phyloP scores from a whole-genome alignment of 768 basidiomycete species.

The Tubosaeta sp. region DNA sequence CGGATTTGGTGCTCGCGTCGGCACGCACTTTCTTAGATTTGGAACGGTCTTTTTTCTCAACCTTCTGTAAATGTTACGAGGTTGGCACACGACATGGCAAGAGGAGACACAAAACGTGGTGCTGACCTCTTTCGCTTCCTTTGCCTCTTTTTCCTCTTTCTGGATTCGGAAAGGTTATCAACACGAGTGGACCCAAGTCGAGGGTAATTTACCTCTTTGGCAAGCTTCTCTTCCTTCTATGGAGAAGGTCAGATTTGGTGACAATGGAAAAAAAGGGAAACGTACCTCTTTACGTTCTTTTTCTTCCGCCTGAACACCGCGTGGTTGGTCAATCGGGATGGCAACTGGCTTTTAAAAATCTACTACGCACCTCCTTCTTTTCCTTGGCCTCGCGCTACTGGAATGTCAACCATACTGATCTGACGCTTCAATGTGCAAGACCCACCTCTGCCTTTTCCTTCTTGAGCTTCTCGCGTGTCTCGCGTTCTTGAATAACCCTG shows the following conservation, averaged over 20 bases:
- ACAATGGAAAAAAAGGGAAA: conserved; percentile 1
- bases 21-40: conserved; percentile 50
- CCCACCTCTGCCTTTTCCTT: conserved; percentile 65
- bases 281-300: conserved; percentile 57
- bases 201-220: conserved; percentile 46
- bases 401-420: conserved; percentile 3
- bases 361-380: conserved; percentile 55
- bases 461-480: conserved; percentile 80
- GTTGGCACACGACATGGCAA: neutral
- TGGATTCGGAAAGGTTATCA: conserved; percentile 23
- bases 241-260: conserved; percentile 6
- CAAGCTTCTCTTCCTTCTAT: conserved; percentile 49
- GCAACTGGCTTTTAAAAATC: conserved; percentile 1
- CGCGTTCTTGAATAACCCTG: conserved; percentile 70
- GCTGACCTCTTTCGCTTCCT: conserved; percentile 44
- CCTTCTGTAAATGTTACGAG: conserved; percentile 35
- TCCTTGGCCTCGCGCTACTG: conserved; percentile 76
- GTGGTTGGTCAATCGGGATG: conserved; percentile 1
- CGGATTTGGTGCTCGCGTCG: conserved; percentile 30
- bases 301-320: conserved; percentile 48
- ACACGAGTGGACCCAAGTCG: conserved; percentile 6
- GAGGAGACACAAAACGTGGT: neutral
- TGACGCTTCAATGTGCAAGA: neutral
- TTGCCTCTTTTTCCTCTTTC: conserved; percentile 43
- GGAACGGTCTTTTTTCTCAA: conserved; percentile 52